Conservation (phyloP, 768 basidiomycete genomes). For the Leccinum fibrillosum region DNA sequence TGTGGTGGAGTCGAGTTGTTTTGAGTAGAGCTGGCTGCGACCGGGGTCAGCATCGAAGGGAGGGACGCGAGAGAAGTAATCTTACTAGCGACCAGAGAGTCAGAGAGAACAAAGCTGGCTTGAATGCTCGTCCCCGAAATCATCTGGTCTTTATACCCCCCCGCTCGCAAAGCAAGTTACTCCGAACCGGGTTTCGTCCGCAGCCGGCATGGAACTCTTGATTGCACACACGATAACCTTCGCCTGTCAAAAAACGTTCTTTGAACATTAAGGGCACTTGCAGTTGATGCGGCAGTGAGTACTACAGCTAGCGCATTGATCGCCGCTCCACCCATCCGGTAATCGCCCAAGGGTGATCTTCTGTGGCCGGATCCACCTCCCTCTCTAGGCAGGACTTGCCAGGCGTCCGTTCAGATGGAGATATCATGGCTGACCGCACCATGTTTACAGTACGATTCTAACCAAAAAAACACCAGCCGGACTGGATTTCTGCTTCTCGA, state of each 20-base stretch:
- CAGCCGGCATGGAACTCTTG: neutral
- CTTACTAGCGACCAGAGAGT: neutral
- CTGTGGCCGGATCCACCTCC: neutral
- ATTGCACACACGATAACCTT: neutral
- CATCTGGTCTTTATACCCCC: slow-evolving; percentile 8
- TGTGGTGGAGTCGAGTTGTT: neutral
- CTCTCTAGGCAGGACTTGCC: neutral
- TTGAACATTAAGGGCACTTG: too few relatives aligned
- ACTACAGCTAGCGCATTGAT: too few relatives aligned
- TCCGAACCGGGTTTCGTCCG: neutral
- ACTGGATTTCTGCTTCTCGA: neutral
- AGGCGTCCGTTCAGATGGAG: neutral
- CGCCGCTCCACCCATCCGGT: too few relatives aligned
- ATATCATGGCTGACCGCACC: neutral
- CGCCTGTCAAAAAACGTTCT: neutral
- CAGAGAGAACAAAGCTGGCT: neutral
- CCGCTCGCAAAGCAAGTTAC: neutral
- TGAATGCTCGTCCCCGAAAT: neutral
- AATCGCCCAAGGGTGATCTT: neutral
- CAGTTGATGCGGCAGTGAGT: too few relatives aligned
- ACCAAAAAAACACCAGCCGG: neutral
- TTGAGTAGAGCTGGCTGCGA: neutral
- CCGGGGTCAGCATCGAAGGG: neutral
- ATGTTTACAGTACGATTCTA: neutral
- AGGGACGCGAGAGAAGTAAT: neutral